Evolutionary conservation across 208 protist genomes (phyloP).

Genomic region (Novymonas esmeraldas): DNA sequence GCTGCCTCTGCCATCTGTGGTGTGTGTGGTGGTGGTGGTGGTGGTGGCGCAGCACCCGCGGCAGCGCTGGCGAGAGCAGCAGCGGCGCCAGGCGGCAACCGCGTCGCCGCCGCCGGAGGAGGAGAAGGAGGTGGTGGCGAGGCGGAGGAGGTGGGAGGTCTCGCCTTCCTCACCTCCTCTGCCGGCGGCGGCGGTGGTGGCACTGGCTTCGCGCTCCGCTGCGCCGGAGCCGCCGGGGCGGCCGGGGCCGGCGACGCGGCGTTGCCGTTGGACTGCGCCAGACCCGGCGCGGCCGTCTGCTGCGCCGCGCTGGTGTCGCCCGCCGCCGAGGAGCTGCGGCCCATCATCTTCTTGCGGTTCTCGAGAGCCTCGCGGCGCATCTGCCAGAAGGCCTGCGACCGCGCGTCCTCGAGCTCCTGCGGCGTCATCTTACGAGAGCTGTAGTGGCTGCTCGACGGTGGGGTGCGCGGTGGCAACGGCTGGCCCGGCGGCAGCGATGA

Average conservation of each 20-base stretch:
- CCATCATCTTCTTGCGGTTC: conserved; percentile 79
- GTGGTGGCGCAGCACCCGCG: neutral
- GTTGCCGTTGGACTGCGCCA: neutral
- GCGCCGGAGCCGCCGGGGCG: conserved; percentile 8
- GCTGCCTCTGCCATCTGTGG: neutral
- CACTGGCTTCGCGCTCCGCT: neutral
- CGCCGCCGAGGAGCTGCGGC: conserved; percentile 23
- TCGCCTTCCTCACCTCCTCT: neutral
- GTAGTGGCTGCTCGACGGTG: conserved; percentile 36
- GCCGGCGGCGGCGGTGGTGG: neutral
- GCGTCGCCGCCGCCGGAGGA: no score
- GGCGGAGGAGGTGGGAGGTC: no score
- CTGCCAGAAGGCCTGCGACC: conserved; percentile 85
- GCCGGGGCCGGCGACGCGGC: neutral
- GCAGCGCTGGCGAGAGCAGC: neutral
- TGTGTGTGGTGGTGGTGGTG: no score
- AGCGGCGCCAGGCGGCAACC: no score
- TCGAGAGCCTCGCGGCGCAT: conserved; percentile 85
- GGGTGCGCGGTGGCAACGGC: conserved; percentile 44
- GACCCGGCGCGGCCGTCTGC: neutral
- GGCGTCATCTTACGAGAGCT: conserved; percentile 52
- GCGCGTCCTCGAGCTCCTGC: conserved; percentile 66
- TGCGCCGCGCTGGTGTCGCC: neutral
- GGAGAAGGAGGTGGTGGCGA: no score
- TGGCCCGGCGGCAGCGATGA: conserved; percentile 26